Evolutionary conservation across 345 rosid genomes (phyloP).

Genomic region (Populus alba): DNA sequence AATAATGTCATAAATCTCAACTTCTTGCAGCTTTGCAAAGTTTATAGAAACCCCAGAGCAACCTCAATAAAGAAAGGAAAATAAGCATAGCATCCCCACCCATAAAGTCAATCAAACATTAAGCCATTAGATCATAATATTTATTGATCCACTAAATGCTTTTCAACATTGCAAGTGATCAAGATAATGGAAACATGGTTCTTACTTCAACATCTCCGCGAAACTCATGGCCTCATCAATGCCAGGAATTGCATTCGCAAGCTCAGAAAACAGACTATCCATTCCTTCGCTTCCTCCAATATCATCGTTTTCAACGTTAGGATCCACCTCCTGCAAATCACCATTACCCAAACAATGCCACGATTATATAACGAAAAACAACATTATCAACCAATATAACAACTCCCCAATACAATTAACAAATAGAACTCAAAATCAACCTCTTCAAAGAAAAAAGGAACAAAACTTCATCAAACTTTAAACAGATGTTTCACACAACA

Average conservation of each 20-base stretch:
- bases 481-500: background rate
- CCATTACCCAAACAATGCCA: background rate
- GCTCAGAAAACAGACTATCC: conserved; percentile 85
- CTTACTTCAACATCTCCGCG: conserved; percentile 96
- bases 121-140: background rate
- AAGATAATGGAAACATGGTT: background rate
- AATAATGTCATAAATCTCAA: background rate
- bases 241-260: conserved; percentile 96
- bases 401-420: background rate
- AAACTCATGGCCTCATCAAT: conserved; percentile 99
- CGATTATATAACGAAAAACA: background rate
- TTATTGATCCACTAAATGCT: background rate
- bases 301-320: conserved; percentile 83
- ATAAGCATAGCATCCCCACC: background rate
- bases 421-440: background rate
- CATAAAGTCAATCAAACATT: background rate
- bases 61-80: background rate
- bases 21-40: background rate
- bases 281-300: conserved; percentile 67
- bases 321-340: conserved; percentile 86
- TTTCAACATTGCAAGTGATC: background rate
- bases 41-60: background rate
- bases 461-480: background rate
- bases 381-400: background rate
- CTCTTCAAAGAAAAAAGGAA: background rate